phyloP scores from a whole-genome alignment of 768 basidiomycete species.

The Trametes gibbosa region DNA sequence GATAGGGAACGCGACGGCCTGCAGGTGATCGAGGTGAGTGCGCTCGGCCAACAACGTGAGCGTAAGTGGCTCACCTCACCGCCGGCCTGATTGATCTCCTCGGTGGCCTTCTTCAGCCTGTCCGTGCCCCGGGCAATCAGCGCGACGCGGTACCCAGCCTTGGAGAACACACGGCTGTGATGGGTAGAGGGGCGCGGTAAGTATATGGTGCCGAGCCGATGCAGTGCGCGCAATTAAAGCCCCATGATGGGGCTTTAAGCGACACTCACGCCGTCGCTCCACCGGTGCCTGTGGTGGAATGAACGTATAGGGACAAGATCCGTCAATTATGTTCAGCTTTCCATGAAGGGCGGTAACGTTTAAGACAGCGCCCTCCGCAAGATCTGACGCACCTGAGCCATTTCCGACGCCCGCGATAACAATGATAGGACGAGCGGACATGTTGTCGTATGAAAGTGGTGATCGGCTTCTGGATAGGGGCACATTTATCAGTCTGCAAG shows the following conservation, averaged over 20 bases:
- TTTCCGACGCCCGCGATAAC: constrained; percentile 43
- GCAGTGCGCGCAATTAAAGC: neutral
- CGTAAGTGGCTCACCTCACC: constrained; percentile 28
- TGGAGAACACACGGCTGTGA: constrained; percentile 36
- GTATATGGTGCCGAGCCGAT: neutral
- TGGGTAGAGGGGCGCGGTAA: neutral
- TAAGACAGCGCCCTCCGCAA: neutral
- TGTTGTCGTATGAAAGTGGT: constrained; percentile 1
- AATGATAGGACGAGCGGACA: constrained; percentile 35
- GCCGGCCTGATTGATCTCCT: constrained; percentile 34
- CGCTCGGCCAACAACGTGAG: neutral
- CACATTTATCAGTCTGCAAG: neutral
- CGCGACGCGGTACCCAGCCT: constrained; percentile 40
- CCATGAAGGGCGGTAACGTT: neutral
- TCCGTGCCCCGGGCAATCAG: constrained; percentile 37
- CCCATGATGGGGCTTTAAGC: neutral
- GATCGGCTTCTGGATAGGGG: neutral
- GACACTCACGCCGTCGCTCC: constrained; percentile 38
- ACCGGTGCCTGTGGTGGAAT: constrained; percentile 37
- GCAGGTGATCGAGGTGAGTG: neutral
- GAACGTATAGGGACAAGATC: neutral
- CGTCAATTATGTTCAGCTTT: neutral
- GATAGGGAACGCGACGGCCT: constrained; percentile 41
- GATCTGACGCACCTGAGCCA: constrained; percentile 30
- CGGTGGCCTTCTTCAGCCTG: constrained; percentile 32